phyloP scores from a whole-genome alignment of 768 basidiomycete genomes.

The Mrakia gelida region DNA sequence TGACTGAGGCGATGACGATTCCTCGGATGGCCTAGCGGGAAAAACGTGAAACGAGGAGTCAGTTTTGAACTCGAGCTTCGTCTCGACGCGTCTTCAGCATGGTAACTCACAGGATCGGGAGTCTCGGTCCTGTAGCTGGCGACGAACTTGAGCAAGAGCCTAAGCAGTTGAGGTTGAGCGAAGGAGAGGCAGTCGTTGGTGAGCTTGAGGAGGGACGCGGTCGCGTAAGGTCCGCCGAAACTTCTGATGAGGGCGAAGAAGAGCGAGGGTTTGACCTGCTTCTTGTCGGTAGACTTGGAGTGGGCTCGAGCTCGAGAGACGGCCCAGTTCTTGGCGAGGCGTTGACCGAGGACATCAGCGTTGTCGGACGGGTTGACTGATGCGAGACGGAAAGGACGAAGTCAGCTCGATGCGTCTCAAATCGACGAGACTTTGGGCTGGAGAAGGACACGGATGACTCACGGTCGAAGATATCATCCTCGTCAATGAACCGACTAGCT shows the following conservation, averaged over 20 bases:
- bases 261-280: conserved; percentile 54
- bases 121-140: conserved; percentile 59
- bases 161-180: conserved; percentile 79
- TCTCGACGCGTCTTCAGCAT: not conserved
- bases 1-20: conserved; percentile 66
- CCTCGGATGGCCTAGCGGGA: conserved; percentile 53
- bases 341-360: conserved; percentile 61
- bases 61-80: not conserved
- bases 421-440: no score
- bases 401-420: conserved; percentile 13
- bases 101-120: conserved; percentile 43
- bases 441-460: not conserved
- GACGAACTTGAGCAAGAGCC: conserved; percentile 74
- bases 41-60: not conserved
- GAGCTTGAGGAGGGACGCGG: conserved; percentile 55
- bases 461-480: conserved; percentile 73
- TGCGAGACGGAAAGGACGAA: not conserved
- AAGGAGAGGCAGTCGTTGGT: conserved; percentile 75
- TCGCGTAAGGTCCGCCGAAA: conserved; percentile 69
- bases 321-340: conserved; percentile 62
- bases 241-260: conserved; percentile 70
- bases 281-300: conserved; percentile 39
- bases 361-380: conserved; percentile 56
- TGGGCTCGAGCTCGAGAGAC: conserved; percentile 23
- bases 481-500: conserved; percentile 60